Evolutionary conservation across 495 filamentous ascomycete genomes (phyloP), one percentile per base, ranked within the genome.

Genomic region (Penicillium chermesinum): DNA sequence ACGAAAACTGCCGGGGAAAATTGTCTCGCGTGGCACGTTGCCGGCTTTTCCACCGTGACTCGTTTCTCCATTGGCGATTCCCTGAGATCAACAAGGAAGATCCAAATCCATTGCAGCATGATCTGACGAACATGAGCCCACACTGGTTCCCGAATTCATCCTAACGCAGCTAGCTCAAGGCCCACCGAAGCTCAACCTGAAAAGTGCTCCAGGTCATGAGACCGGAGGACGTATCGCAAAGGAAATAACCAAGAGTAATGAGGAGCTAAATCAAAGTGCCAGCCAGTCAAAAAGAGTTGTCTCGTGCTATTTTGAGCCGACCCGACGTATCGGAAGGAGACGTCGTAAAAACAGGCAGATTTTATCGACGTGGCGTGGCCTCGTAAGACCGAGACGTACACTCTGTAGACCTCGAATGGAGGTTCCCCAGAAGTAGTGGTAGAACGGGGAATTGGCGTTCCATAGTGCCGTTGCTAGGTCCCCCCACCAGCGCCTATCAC

Each of bases 401-500:
- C n/a, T n/a, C n/a, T n/a, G n/a, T n/a, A n/a, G n/a, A n/a, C n/a
- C n/a, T n/a, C n/a, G n/a, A n/a, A n/a, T n/a, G n/a, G n/a, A n/a
- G n/a, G n/a, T n/a, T n/a, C n/a, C n/a, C n/a, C n/a, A n/a, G n/a
- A n/a, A n/a, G n/a, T n/a, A n/a, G n/a, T 20, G 33, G 27, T 16
- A 20, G 5, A 15, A 22, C 40, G 13, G 7, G 21, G 38, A 9
- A 7, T 46, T 37, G 43, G 16, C n/a, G 33, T 21, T n/a, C 30
- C 20, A 30, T 30, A n/a, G 14, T 37, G 34, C 3, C 8, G 38
- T 41, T 41, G 46, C 41, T 43, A 7, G 16, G 46, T 17, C 46
- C 37, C 16, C 25, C 6, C 13, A 19, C 13, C 16, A 16, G 36
- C 21, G 34, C 49, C 50, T 48, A 48, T 55, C 53, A 55, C 46